phyloP scores from a whole-genome alignment of 2,329 filamentous ascomycete species.

The Diaporthe velutina region DNA sequence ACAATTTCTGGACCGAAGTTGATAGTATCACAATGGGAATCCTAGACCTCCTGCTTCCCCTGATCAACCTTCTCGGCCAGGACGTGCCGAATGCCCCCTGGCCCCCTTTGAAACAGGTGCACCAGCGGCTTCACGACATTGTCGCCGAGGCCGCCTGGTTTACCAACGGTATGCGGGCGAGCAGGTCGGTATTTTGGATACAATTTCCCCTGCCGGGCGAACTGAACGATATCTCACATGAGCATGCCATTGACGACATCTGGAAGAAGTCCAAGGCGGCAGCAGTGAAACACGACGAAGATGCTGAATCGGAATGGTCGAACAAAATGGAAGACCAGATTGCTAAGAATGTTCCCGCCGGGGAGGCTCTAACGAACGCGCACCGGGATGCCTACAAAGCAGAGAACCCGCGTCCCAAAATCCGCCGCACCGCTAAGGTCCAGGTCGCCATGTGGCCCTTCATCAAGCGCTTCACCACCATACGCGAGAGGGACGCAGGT shows the following conservation, averaged over 20 bases:
- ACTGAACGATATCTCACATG: constrained; percentile 44
- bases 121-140: constrained; percentile 50
- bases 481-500: constrained; percentile 23
- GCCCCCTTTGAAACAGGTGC: constrained; percentile 43
- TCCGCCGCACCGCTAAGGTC: constrained; percentile 45
- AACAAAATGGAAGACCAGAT: background rate
- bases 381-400: background rate
- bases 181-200: constrained; percentile 48
- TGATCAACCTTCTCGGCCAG: constrained; percentile 48
- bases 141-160: constrained; percentile 49
- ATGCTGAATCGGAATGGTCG: constrained; percentile 31
- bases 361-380: background rate
- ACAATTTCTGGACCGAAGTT: constrained; percentile 53
- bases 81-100: constrained; percentile 32
- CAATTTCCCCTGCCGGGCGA: constrained; percentile 46
- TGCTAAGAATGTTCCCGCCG: background rate
- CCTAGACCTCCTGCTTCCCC: constrained; percentile 50
- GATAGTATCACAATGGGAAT: constrained; percentile 44
- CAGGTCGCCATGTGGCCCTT: constrained; percentile 49
- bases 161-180: constrained; percentile 48
- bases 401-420: background rate
- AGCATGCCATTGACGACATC: constrained; percentile 42
- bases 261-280: constrained; percentile 41
- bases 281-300: constrained; percentile 31
- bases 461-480: constrained; percentile 46